A percentile compares a stretch with the other conserved stretches of the same genome.
Conservation (phyloP, 2,329 filamentous ascomycete species). For the Plenodomus tracheiphilus region DNA sequence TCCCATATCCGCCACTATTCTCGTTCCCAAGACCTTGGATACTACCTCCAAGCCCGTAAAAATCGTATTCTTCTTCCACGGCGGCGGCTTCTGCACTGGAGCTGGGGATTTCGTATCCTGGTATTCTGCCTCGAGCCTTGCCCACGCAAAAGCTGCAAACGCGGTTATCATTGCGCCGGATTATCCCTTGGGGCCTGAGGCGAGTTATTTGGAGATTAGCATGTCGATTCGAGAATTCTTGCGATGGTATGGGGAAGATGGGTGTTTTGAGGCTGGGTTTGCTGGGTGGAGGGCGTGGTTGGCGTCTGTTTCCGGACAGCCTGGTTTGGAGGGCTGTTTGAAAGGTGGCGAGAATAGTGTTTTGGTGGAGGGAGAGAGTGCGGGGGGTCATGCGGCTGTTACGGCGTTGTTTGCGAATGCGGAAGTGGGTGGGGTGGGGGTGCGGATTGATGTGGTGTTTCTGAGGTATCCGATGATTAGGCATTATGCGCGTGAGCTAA, state of each 20-base stretch:
- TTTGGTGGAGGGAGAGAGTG: conserved; percentile 1
- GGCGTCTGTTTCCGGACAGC: too few relatives aligned
- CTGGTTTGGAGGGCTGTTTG: too few relatives aligned
- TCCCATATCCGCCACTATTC: too few relatives aligned
- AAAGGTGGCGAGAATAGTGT: too few relatives aligned
- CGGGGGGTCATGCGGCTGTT: conserved; percentile 1
- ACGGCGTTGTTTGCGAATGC: conserved; percentile 1
- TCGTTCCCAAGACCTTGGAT: too few relatives aligned
- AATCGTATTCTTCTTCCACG: neutral
- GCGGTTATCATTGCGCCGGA: conserved; percentile 6
- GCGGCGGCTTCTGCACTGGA: conserved; percentile 1
- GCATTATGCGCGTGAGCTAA: neutral
- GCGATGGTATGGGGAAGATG: conserved; percentile 1
- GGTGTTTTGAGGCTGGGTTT: neutral
- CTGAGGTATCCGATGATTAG: conserved; percentile 2
- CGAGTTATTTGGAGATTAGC: conserved; percentile 1
- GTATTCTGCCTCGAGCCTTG: neutral
- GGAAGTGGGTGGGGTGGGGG: neutral
- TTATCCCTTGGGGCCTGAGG: conserved; percentile 5
- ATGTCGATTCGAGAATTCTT: neutral
- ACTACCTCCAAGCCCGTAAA: too few relatives aligned
- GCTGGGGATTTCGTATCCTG: neutral
- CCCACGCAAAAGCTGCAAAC: neutral
- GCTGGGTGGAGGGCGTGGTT: neutral
- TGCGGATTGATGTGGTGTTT: neutral